Evolutionary conservation across 1,284 basidiomycete species (phyloP), one percentile per base, ranked within the genome.

Genomic region (Microbotryum saponariae): DNA sequence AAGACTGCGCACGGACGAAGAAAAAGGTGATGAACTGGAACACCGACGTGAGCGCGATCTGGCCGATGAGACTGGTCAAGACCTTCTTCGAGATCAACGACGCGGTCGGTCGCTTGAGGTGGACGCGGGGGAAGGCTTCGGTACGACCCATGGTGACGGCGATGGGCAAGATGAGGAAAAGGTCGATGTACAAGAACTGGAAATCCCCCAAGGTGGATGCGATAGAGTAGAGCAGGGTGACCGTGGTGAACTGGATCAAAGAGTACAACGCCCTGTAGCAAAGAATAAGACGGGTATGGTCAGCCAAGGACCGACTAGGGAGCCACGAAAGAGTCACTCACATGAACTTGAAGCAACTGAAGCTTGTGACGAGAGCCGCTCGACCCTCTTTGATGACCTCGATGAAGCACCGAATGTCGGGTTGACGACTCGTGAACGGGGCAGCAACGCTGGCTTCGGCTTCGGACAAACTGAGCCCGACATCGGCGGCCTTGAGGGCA

Each of bases 331-430:
- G 37, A 18, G 18, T 9, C 29, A 79, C 88, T 77, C 71, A 90
- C 92, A 97, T 97, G 73, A 94, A 97, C 78, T 97, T 97, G 85
- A 99, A 99, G 78, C 96, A 98, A 70, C 90, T 92, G 77, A 99
- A 99, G 73, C 89, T 93, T 2, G 94, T 98, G 57, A 97, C 94
- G 57, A 99, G 79, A 3, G 96, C 93, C 7, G 91, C 91, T 51
- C 96, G 81, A 1, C 96, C 96, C 74, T 97, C 92, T 71, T 73
- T 74, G 63, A 99, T 96, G 59, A 98, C 88, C 71, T 98, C 92
- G 53, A 97, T 82, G 51, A 97, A 91, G 74, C 96, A 98, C 27
- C 87, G 85, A 71, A 99, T 97, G 76, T 99, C 96, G 7, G 94
- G 90, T 1, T 85, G 89, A 51, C 86, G 87, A 65, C 88, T 89